Evolutionary conservation across 192 early-diverging fungal species (phyloP).

Genomic region (Coemansia reversa): DNA sequence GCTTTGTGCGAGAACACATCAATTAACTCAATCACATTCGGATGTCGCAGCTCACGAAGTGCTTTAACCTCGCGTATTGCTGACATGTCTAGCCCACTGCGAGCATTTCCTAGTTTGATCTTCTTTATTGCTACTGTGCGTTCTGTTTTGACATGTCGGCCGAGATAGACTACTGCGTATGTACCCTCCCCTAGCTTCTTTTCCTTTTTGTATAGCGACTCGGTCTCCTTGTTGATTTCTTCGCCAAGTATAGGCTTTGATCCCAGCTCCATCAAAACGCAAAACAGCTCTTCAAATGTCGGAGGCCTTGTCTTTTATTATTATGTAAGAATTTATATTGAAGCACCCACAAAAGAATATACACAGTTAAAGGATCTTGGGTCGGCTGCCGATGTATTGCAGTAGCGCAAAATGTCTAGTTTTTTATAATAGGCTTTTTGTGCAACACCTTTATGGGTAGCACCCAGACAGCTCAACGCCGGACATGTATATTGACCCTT

Average conservation of each 20-base stretch:
- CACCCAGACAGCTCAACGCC: too few species aligned
- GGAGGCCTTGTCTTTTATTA: too few species aligned
- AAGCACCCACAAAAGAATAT: not conserved
- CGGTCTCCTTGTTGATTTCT: constrained; percentile 64
- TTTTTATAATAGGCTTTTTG: too few species aligned
- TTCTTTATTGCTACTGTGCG: constrained; percentile 93
- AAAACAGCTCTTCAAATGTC: not conserved
- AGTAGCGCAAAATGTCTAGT: too few species aligned
- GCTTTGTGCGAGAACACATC: constrained; percentile 91
- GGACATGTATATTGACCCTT: too few species aligned
- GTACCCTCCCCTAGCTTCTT: constrained; percentile 95
- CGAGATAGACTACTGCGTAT: constrained; percentile 90
- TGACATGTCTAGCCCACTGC: constrained; percentile 93
- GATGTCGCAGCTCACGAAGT: constrained; percentile 88
- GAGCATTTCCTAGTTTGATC: constrained; percentile 90
- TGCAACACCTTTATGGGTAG: too few species aligned
- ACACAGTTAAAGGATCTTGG: too few species aligned
- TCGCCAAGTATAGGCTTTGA: constrained; percentile 56
- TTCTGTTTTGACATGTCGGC: constrained; percentile 61
- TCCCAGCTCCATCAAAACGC: constrained; percentile 6
- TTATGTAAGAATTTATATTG: too few species aligned
- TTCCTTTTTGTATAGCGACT: constrained; percentile 78
- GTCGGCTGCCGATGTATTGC: too few species aligned
- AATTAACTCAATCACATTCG: constrained; percentile 91
- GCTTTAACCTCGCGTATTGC: constrained; percentile 94